Base-by-base conservation (phyloP, 2,329 filamentous ascomycete species). In the Penicillium sp. region DNA sequence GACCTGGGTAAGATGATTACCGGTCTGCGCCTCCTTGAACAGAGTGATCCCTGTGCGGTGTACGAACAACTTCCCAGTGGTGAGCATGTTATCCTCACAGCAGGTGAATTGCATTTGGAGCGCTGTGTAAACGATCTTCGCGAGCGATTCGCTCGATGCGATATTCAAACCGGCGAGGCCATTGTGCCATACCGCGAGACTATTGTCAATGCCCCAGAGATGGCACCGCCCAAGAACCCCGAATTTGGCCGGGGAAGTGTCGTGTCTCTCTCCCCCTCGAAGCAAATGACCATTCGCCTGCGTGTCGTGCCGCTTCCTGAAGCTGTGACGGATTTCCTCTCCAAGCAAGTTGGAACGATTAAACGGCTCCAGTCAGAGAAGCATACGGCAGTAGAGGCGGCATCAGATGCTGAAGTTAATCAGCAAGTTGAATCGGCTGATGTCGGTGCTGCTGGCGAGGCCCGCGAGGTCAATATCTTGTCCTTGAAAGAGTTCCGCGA, bases 171-270 rank as follows among this genome's bases (percentile, higher is more conserved):
- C 25, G 91, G 93, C 49, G 88, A 89, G 38, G 88, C 93, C 1
- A 97, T 98, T 53, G 93, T 98, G 12, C 93, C 93, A 0, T 98
- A 95, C 70, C 81, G 91, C 49, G 93, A 98, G 72, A 93, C 89
- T 0, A 95, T 95, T 50, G 84, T 96, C 35, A 81, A 82, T 24
- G 88, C 86, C 0, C 82, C 90, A 32, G 93, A 98, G 70, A 98
- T 98, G 93, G 85, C 90, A 23, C 84, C 90, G 1, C 87, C 89
- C 0, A 88, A 80, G 51, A 89, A 95, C 69, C 86, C 91, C 56
- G 88, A 95, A 10, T 78, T 96, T 15, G 91, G 91, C 1, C 81
- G 93, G 64, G 93, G 93, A 41, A 86, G 82, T 0, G 84, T 95
- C 0, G 75, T 90, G 23, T 81, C 81, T 4, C 77, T 83, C 8